Evolutionary conservation across 2,329 filamentous ascomycete genomes (phyloP), one percentile per base, ranked within the genome.

Genomic region (Alternaria postmessia): DNA sequence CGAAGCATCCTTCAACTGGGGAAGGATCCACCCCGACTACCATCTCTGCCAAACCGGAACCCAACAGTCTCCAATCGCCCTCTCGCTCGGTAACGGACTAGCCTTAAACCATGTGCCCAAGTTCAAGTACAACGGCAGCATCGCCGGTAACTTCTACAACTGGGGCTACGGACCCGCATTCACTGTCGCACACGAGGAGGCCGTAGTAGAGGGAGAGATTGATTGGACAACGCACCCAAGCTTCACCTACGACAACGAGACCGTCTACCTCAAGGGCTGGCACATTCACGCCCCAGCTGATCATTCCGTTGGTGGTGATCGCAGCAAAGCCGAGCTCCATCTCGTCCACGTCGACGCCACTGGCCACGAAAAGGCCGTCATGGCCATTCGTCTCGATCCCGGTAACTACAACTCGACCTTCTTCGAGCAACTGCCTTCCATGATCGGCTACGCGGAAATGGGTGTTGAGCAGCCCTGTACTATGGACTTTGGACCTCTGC

Each of bases 221-320:
- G 75, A 77, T 30, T 80, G 79, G 62, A 79, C 77, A 5, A 67
- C 62, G 1, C 74, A 80, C 28, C 81, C 83, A 3, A 75, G 75
- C 44, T 72, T 85, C 58, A 78, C 73, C 2, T 84, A 80, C 68
- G 81, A 84, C 53, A 80, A 83, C 68, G 73, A 79, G 60, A 84
- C 80, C 1, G 75, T 82, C 22, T 85, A 83, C 67, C 75, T 85
- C 8, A 77, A 74, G 41, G 81, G 82, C 47, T 85, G 82, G 82
- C 84, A 85, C 73, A 81, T 84, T 49, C 84, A 86, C 65, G 68
- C 82, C 0, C 83, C 84, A 0, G 82, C 82, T 5, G 83, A 85
- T 57, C 84, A 86, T 68, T 75, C 77, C 3, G 77, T 85, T 4
- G 73, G 79, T 47, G 80, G 80, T 34, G 72, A 78, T 38, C 77